A percentile compares a stretch with the other conserved stretches of the same genome.
These are phyloP conservation scores for Discostella stelligeroides DNA, from an alignment of 108 stramenopile genomes.

Conservation along the genomic window DNA sequence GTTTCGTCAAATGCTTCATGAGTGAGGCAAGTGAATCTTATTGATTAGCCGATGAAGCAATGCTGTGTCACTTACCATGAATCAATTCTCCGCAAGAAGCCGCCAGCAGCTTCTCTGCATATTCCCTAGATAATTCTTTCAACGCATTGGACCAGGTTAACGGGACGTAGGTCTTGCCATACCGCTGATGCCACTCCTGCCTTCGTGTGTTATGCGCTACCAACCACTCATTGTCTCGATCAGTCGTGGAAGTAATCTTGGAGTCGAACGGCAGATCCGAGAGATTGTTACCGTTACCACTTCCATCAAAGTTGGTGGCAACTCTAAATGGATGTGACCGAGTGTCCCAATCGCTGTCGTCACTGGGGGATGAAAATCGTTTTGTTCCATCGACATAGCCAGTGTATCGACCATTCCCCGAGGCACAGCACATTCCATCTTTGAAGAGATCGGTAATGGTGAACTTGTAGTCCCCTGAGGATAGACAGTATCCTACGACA, in stretches of 20 bases:
- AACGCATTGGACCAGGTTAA: conserved; percentile 24
- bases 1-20: background rate
- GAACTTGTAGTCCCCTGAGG: conserved; percentile 20
- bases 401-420: conserved; percentile 17
- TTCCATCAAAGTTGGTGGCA: too few relatives aligned
- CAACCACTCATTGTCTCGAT: conserved; percentile 22
- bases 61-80: conserved; percentile 10
- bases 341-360: conserved; percentile 17
- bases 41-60: background rate
- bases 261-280: background rate
- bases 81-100: background rate
- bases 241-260: conserved; percentile 1
- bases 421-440: conserved; percentile 29
- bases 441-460: conserved; percentile 29
- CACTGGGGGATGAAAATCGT: conserved; percentile 19
- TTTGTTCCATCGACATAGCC: conserved; percentile 14
- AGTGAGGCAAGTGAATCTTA: background rate
- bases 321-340: conserved; percentile 20
- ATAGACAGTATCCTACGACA: conserved; percentile 26
- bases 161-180: conserved; percentile 25
- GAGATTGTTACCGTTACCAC: background rate
- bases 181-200: conserved; percentile 26
- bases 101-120: background rate
- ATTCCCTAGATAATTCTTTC: conserved; percentile 6
- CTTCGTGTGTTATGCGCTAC: conserved; percentile 29